phyloP scores from a whole-genome alignment of 257 asterid genomes.

The Solanum infundibuliforme region DNA sequence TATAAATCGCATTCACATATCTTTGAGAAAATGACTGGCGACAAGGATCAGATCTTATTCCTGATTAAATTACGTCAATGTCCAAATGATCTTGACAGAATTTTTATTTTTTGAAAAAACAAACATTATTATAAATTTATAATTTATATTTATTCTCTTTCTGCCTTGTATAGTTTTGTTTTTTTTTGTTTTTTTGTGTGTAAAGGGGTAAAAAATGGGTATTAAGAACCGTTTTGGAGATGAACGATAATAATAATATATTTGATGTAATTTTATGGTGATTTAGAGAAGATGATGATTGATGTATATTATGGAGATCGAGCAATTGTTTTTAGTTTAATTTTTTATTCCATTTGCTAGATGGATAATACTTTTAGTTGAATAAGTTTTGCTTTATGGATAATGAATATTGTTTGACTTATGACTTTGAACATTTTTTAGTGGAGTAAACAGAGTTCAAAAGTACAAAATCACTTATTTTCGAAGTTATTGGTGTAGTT shows the following conservation, averaged over 20 bases:
- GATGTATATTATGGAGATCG: background rate
- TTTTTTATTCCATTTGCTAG: background rate
- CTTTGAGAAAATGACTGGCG: constrained; percentile 64
- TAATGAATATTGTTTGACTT: background rate
- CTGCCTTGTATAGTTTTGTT: background rate
- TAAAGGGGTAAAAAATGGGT: too few species aligned
- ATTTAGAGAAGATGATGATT: too few species aligned
- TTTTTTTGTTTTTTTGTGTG: background rate
- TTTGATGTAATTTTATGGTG: too few species aligned
- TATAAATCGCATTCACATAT: constrained; percentile 46
- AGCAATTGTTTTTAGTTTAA: too few species aligned
- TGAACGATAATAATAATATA: too few species aligned
- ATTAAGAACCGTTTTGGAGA: background rate
- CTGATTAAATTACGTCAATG: constrained; percentile 16
- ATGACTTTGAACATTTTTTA: background rate
- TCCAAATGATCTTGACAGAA: constrained; percentile 1
- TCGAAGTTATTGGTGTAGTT: background rate
- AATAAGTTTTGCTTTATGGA: background rate
- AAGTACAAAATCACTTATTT: background rate
- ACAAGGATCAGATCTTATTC: constrained; percentile 54
- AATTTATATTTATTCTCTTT: background rate
- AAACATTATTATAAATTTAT: background rate
- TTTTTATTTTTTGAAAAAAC: background rate
- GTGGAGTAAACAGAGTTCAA: background rate
- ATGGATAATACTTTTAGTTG: background rate